Evolutionary conservation across 805 yeast species (phyloP).

Genomic region (Priceomyces medius): DNA sequence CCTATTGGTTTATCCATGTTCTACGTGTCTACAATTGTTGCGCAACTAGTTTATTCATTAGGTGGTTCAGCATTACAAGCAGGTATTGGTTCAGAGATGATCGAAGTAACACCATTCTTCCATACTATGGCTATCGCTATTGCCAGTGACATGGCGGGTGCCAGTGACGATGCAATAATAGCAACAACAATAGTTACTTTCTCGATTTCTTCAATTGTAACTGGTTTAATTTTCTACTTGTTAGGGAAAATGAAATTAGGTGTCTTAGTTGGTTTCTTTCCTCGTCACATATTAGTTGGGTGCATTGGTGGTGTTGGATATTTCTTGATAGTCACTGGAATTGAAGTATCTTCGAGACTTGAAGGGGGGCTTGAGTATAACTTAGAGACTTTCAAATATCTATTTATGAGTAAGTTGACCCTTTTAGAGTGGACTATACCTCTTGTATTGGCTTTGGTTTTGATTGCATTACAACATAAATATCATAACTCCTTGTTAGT

Average conservation of each 20-base stretch:
- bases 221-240: conserved; percentile 76
- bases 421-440: conserved; percentile 67
- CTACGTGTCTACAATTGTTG: conserved; percentile 85
- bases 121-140: conserved; percentile 89
- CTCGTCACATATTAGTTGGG: conserved; percentile 92
- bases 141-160: conserved; percentile 52
- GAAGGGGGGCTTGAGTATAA: conserved; percentile 72
- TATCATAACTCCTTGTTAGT: conserved; percentile 67
- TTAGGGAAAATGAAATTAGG: conserved; percentile 84
- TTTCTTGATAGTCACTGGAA: conserved; percentile 83
- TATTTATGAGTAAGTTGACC: conserved; percentile 41
- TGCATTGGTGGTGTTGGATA: conserved; percentile 99
- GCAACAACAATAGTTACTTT: conserved; percentile 87
- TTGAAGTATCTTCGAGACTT: conserved; percentile 84
- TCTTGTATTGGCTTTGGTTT: conserved; percentile 54
- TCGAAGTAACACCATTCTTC: conserved; percentile 97
- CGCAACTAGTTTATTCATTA: conserved; percentile 82
- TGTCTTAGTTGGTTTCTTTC: conserved; percentile 88
- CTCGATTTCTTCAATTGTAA: conserved; percentile 78
- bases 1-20: conserved; percentile 93
- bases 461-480: conserved; percentile 59
- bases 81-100: conserved; percentile 98
- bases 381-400: conserved; percentile 49
- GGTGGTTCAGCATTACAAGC: conserved; percentile 89
- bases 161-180: conserved; percentile 51